phyloP scores from a whole-genome alignment of 768 basidiomycete species.

The Psilocybe subaeruginosa region DNA sequence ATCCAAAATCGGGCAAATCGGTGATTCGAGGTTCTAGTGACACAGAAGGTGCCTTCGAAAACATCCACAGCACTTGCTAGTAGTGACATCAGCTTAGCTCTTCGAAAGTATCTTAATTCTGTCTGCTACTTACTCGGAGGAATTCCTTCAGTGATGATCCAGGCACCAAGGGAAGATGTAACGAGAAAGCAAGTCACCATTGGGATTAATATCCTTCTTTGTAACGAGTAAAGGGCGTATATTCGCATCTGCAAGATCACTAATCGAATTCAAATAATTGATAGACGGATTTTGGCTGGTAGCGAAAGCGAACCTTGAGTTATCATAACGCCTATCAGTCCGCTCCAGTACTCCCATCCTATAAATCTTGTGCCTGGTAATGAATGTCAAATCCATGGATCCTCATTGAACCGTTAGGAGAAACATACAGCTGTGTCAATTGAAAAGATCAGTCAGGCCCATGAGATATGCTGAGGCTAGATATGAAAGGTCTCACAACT shows the following conservation, averaged over 20 bases:
- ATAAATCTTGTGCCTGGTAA: neutral
- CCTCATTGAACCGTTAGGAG: no score
- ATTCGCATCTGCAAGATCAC: slow-evolving; percentile 1
- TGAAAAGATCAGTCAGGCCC: no score
- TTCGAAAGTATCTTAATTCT: neutral
- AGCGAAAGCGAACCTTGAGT: neutral
- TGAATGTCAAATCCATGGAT: neutral
- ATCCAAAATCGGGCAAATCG: no score
- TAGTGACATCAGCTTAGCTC: no score
- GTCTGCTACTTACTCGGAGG: neutral
- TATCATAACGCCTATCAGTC: neutral
- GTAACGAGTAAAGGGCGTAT: neutral
- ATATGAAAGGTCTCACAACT: no score
- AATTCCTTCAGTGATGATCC: neutral
- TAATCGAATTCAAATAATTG: neutral
- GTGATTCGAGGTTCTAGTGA: no score
- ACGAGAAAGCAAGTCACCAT: neutral
- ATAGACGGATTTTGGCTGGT: no score
- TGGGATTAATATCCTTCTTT: neutral
- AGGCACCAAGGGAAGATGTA: neutral
- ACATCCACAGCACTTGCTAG: no score
- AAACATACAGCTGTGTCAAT: no score
- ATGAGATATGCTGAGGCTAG: no score
- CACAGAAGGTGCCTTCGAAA: neutral
- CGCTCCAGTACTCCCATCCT: neutral